Base-by-base conservation (phyloP, 192 early-diverging fungal genomes). In the Phlyctochytrium bullatum region DNA sequence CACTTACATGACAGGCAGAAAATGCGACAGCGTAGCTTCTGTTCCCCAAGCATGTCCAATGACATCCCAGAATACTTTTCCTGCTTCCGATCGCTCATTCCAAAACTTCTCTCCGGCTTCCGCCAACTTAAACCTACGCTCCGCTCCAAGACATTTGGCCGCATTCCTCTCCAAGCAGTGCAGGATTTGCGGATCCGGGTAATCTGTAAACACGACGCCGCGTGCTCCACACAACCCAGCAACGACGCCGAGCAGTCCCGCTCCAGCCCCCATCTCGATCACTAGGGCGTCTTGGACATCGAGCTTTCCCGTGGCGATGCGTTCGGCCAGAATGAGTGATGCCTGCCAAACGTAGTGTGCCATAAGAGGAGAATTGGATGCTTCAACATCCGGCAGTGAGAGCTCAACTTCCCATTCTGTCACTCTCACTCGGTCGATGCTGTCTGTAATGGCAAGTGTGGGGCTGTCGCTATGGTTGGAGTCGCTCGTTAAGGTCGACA, bases 321-420 rank as follows among this genome's bases (percentile, higher is more conserved):
- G 10, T 24, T 50, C 27, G 27, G 30, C 47, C 6, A 69, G 36
- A 1, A 54, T 29, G 30, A 69, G 24, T 14, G 40, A 24, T 6
- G 60, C 29, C 47, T 69, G 59, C 68, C 68, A 69, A 17, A 69
- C 40, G 34, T 69, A 60, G 24, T 69, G 68, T 4, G 68, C 68
- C 68, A 62, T 61, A 23, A 69, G 50, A 23, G 58, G 34, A 36
- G 66, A 59, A 20, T 47, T 47, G 40, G 40, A 47, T 20, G 40
- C 10, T 47, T 6, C 6, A 47, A 47, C 20, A 20, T 47, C 40
- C 20, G 40, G 40, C 6, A 47, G 3, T 53, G 50, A 1, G 66
- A 60, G 59, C 29, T 33, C 34, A 34, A 24, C 10, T 57, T n/a
- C 1, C n/a, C n/a, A n/a, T n/a, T n/a, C n/a, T n/a, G n/a, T n/a